Percentiles rank a stretch among this genome's conserved stretches.
These are phyloP conservation scores for Pogostemon cablin DNA, from an alignment of 257 asterid species.

Conservation along the genomic window DNA sequence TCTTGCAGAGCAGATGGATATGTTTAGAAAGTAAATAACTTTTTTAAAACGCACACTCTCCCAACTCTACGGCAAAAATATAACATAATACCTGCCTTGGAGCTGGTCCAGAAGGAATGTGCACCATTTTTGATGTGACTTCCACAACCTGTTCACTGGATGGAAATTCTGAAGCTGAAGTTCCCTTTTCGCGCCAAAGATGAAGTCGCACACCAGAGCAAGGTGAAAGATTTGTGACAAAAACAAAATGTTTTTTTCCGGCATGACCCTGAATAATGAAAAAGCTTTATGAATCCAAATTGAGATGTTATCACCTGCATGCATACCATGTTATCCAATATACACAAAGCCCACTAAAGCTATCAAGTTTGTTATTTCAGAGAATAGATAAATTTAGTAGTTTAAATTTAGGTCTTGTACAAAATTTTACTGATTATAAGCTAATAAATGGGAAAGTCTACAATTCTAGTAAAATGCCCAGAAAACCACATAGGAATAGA, in stretches of 20 bases:
- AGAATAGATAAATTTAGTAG: conserved; percentile 15
- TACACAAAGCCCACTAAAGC: conserved; percentile 17
- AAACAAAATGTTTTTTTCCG: conserved; percentile 70
- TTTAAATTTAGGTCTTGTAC: conserved; percentile 5
- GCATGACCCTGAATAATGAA: conserved; percentile 65
- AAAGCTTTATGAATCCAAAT: conserved; percentile 31
- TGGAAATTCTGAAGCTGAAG: conserved; percentile 49
- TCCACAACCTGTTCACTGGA: conserved; percentile 56
- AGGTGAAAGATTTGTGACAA: conserved; percentile 95
- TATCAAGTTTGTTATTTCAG: conserved; percentile 18
- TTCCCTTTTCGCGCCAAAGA: conserved; percentile 87
- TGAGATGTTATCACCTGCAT: conserved; percentile 12
- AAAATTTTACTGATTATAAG: conserved; percentile 8
- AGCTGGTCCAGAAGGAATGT: conserved; percentile 96
- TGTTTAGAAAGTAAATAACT: conserved; percentile 27
- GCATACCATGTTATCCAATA: conserved; percentile 14
- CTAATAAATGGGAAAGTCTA: neutral
- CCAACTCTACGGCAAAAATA: conserved; percentile 18
- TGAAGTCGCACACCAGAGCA: conserved; percentile 94
- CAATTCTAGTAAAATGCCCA: conserved; percentile 25
- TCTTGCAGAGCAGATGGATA: conserved; percentile 50
- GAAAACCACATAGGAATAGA: conserved; percentile 13
- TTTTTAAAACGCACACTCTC: conserved; percentile 12
- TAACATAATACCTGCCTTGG: conserved; percentile 86
- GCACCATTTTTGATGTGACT: conserved; percentile 89